Percentiles rank a stretch among this genome's conserved stretches.
These are phyloP conservation scores for Candida sphagnicola DNA, from an alignment of 805 yeast species.

Conservation along the genomic window DNA sequence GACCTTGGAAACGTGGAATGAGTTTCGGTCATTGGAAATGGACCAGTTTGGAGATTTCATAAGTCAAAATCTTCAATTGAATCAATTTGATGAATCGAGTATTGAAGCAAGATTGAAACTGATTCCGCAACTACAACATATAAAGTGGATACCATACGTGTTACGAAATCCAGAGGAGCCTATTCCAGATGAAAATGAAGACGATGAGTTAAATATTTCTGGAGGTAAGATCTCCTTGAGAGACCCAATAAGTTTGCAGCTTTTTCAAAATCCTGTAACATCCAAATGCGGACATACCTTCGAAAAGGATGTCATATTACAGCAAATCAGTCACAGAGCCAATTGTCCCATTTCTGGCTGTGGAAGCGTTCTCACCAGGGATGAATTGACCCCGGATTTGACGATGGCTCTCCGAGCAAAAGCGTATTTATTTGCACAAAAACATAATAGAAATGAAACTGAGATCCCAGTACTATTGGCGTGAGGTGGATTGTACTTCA, in stretches of 20 bases:
- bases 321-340: conserved; percentile 19
- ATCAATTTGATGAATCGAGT: conserved; percentile 13
- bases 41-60: conserved; percentile 16
- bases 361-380: conserved; percentile 24
- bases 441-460: conserved; percentile 8
- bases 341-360: conserved; percentile 64
- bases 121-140: conserved; percentile 16
- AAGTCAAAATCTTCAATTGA: conserved; percentile 3
- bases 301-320: conserved; percentile 45
- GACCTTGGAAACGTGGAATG: conserved; percentile 17
- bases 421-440: conserved; percentile 22
- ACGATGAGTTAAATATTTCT: conserved; percentile 59
- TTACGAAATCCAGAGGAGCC: conserved; percentile 59
- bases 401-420: conserved; percentile 55
- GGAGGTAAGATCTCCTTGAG: conserved; percentile 69
- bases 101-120: conserved; percentile 4
- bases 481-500: too few species aligned
- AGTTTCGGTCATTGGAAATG: conserved; percentile 11
- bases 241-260: conserved; percentile 61
- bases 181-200: conserved; percentile 49
- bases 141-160: conserved; percentile 46
- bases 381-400: conserved; percentile 43
- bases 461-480: conserved; percentile 2
- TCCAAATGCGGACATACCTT: conserved; percentile 62
- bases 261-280: conserved; percentile 52